Base-by-base conservation (phyloP, 73 alveolate species). In the Uronychia binucleata region DNA sequence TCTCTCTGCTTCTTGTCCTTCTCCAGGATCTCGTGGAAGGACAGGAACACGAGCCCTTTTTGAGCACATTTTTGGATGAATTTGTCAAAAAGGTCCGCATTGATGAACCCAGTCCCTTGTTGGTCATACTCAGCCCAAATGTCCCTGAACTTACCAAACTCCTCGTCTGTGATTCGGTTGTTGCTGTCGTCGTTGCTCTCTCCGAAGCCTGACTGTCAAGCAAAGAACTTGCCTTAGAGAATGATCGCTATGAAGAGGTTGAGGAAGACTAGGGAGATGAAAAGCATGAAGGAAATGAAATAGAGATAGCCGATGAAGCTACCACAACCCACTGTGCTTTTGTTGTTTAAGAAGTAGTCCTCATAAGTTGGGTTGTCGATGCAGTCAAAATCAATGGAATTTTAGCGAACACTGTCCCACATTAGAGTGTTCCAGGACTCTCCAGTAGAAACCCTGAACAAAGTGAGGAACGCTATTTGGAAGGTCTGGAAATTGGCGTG, bases 221-320 rank as follows among this genome's bases (percentile, higher is more conserved):
- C 34, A 29, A 31, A 80, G 28, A 46, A 77, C 33, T 28, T 74
- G 33, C 84, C 87, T 86, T 92, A 83, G 82, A 92, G 59, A 30
- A 92, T 88, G 74, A 92, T 88, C 1, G 96, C 96, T 19, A 92
- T 84, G 58, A 92, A 91, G 33, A 92, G 84, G 46, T 92, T 92
- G 81, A 92, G 84, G 77, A 92, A 84, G 87, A 92, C 87, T 46
- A 92, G 75, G 79, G 89, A 77, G 59, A 92, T 87, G 67, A 92
- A 28, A 74, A 92, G 78, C 35, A 32, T 75, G 46, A 77, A 91
- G 34, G 90, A 81, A 32, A 59, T 58, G 88, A 84, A 82, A 75
- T 80, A 91, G 1, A 88, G 1, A 27, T 31, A 29, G 26, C 34
- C 80, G n/a, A 32, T 58, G 26, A 86, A 75, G 19, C 1, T 26